Evolutionary conservation across 208 protist species (phyloP).

Genomic region (Endotrypanum monterogeii): DNA sequence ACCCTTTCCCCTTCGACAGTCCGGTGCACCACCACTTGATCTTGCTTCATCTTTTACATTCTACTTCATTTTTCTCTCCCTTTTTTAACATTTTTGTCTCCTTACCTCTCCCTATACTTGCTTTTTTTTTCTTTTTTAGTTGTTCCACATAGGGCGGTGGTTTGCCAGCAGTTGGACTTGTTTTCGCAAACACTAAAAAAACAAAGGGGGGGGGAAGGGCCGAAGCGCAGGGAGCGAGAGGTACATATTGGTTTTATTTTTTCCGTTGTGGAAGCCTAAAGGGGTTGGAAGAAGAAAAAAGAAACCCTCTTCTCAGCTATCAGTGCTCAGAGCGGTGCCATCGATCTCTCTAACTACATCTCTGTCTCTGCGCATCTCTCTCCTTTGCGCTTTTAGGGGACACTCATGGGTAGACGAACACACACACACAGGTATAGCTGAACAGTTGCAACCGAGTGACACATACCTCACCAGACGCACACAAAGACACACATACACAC

Average conservation of each 20-base stretch:
- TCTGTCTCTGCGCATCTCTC: background rate
- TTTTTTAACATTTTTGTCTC: background rate
- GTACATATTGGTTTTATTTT: background rate
- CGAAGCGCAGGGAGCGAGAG: background rate
- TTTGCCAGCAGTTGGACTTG: background rate
- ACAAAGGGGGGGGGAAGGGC: background rate
- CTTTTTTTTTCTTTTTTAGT: background rate
- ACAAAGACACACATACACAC: background rate
- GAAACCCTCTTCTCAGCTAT: background rate
- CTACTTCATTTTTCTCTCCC: background rate
- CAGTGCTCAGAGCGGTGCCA: background rate
- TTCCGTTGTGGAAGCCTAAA: background rate
- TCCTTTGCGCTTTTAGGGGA: background rate
- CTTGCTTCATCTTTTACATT: background rate
- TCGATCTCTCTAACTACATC: background rate
- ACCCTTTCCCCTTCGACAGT: background rate
- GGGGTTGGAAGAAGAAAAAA: background rate
- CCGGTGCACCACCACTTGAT: background rate
- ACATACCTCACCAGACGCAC: background rate
- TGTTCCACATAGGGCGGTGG: background rate
- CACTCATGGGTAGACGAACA: background rate
- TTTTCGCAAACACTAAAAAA: background rate
- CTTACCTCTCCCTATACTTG: background rate
- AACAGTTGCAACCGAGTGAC: background rate
- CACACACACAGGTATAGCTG: slow-evolving; percentile 19